Conservation (phyloP, 225 moss, liverwort and hornwort species). For the Bryum argenteum region DNA sequence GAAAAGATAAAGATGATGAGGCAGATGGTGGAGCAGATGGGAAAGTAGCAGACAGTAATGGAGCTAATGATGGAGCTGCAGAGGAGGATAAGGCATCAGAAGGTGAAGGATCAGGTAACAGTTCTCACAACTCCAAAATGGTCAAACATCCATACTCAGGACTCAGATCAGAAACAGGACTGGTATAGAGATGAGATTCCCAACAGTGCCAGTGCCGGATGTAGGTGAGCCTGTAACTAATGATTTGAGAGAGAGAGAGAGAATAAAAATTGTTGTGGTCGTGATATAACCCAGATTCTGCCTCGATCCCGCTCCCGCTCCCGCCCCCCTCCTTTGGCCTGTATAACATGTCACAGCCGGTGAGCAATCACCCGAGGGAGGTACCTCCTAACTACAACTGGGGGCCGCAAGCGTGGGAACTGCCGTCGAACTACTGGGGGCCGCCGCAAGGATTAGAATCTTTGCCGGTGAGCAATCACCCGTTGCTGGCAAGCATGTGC, state of each 20-base stretch:
- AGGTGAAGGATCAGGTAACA: conserved; percentile 30
- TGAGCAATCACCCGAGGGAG: not conserved
- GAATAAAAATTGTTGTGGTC: no score
- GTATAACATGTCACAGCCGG: conserved; percentile 28
- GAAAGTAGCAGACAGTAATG: not conserved
- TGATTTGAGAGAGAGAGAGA: no score
- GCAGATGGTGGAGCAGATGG: not conserved
- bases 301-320: not conserved
- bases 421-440: not conserved
- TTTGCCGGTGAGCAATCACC: conserved; percentile 12
- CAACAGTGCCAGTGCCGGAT: no score
- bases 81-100: conserved; percentile 14
- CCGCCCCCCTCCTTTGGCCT: conserved; percentile 22
- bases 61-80: not conserved
- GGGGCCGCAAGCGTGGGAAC: conserved; percentile 10
- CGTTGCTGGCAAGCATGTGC: conserved; percentile 26
- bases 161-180: no score
- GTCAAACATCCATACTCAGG: no score
- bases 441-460: conserved; percentile 14
- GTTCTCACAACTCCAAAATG: not conserved
- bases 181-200: no score
- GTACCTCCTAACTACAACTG: conserved; percentile 1
- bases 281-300: conserved; percentile 23
- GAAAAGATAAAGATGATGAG: not conserved
- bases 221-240: no score